phyloP scores from a whole-genome alignment of 441 rosid genomes.

The Hura crepitans region DNA sequence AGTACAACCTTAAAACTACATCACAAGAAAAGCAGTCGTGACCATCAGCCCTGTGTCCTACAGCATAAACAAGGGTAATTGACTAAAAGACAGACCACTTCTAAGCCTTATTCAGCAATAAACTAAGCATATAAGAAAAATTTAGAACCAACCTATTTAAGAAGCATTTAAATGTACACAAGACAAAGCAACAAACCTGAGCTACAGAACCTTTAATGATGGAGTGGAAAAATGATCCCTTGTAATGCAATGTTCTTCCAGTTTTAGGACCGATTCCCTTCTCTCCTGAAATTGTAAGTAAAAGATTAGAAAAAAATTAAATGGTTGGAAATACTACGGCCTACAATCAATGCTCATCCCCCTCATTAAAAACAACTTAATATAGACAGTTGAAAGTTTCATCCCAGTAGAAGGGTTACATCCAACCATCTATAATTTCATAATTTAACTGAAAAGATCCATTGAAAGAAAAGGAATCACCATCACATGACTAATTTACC shows the following conservation, averaged over 20 bases:
- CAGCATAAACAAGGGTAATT: constrained; percentile 88
- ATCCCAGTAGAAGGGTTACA: not conserved
- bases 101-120: constrained; percentile 51
- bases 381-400: constrained; percentile 1
- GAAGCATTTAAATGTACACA: constrained; percentile 15
- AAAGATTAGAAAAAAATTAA: constrained; percentile 17
- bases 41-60: constrained; percentile 97
- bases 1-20: constrained; percentile 97
- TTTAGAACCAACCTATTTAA: constrained; percentile 19
- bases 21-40: constrained; percentile 96
- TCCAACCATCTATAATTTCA: not conserved
- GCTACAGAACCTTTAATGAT: constrained; percentile 78
- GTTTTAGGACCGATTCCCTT: constrained; percentile 78
- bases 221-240: constrained; percentile 91
- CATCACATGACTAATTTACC: not conserved
- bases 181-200: constrained; percentile 66
- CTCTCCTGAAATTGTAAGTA: constrained; percentile 54
- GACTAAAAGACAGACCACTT: constrained; percentile 73
- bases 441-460: not conserved
- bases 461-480: not conserved
- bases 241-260: constrained; percentile 82
- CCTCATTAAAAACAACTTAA: not conserved
- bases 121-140: constrained; percentile 27
- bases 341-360: not conserved
- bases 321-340: not conserved